Conservation (phyloP, 2,329 filamentous ascomycete genomes). For the Domatiomyces globalis region DNA sequence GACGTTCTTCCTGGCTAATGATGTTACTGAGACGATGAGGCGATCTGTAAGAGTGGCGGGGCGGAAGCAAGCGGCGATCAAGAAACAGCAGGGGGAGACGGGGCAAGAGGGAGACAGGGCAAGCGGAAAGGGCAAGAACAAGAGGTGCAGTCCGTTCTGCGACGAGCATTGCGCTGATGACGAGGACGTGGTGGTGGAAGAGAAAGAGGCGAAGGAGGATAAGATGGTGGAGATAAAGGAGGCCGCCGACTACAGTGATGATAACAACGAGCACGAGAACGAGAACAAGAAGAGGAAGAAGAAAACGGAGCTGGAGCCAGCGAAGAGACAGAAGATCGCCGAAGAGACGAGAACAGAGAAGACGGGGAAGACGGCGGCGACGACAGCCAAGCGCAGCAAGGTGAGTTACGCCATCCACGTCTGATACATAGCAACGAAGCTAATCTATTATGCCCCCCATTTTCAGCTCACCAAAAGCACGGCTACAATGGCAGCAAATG, state of each 20-base stretch:
- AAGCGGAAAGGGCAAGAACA: not conserved
- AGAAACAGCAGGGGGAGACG: not conserved
- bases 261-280: not conserved
- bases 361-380: not conserved
- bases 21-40: not conserved
- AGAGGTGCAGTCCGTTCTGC: not conserved
- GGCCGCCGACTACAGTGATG: not conserved
- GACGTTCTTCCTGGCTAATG: not conserved
- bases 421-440: not conserved
- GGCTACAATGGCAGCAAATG: not conserved
- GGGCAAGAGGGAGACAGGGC: not conserved
- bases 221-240: not conserved
- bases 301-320: not conserved
- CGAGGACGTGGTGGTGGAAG: not conserved
- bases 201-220: not conserved
- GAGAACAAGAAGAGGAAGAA: not conserved
- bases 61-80: not conserved
- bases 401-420: not conserved
- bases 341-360: not conserved
- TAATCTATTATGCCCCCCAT: not conserved
- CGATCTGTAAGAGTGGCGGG: not conserved
- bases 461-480: not conserved
- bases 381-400: constrained; percentile 1
- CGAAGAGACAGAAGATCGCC: not conserved
- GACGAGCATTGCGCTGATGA: not conserved